Evolutionary conservation across 805 yeast species (phyloP).

Genomic region (Debaryomyces castellii): DNA sequence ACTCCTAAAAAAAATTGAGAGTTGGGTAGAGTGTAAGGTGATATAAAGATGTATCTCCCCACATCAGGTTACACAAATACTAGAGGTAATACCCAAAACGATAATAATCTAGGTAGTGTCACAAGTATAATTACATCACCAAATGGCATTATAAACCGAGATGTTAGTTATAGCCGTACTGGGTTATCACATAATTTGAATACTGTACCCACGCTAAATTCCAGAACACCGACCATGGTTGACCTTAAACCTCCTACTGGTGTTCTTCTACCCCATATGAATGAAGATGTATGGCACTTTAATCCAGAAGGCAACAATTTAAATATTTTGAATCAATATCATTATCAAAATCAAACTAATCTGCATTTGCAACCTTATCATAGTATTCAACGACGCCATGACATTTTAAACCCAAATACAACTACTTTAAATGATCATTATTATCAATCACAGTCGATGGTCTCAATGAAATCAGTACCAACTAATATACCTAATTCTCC

Average conservation of each 20-base stretch:
- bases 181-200: background rate
- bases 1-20: background rate
- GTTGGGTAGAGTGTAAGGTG: background rate
- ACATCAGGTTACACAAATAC: background rate
- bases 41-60: background rate
- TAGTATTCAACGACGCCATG: background rate
- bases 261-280: background rate
- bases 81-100: background rate
- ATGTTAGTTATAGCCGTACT: background rate
- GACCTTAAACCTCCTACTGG: background rate
- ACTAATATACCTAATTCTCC: background rate
- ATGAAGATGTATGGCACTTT: background rate
- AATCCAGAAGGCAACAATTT: background rate
- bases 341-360: background rate
- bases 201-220: background rate
- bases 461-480: background rate
- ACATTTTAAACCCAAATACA: background rate
- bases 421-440: background rate
- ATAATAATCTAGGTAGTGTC: background rate
- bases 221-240: background rate
- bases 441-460: constrained; percentile 1
- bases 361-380: constrained; percentile 1
- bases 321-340: background rate
- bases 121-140: background rate
- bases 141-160: background rate